These are phyloP conservation scores for California macrophylla DNA, from an alignment of 441 rosid genomes.

Conservation along the genomic window DNA sequence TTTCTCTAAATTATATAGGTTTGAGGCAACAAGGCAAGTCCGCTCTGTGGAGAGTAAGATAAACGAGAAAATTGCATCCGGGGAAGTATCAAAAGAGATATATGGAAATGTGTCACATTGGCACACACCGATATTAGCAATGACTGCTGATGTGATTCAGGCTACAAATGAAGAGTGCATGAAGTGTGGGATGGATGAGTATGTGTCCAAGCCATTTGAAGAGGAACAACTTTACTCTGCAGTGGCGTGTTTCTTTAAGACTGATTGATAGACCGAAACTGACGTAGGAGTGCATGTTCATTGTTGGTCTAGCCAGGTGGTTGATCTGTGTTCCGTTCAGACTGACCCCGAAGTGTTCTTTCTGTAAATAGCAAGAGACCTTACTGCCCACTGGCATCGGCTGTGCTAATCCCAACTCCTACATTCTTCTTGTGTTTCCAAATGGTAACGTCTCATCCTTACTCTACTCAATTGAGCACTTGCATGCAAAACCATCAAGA, in stretches of 20 bases:
- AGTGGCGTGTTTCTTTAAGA: slow-evolving; percentile 59
- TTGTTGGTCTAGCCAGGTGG: slow-evolving; percentile 15
- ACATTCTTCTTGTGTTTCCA: slow-evolving; percentile 9
- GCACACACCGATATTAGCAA: slow-evolving; percentile 80
- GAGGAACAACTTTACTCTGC: slow-evolving; percentile 76
- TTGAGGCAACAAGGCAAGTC: slow-evolving; percentile 72
- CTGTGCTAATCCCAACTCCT: slow-evolving; percentile 1
- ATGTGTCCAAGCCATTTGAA: slow-evolving; percentile 77
- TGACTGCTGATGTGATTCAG: slow-evolving; percentile 93
- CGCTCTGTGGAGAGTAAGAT: slow-evolving; percentile 46
- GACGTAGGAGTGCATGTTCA: slow-evolving; percentile 9
- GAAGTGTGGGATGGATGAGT: slow-evolving; percentile 87
- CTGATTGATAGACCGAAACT: slow-evolving; percentile 25
- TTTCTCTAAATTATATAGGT: slow-evolving; percentile 32
- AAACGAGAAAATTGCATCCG: slow-evolving; percentile 44
- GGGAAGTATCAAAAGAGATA: slow-evolving; percentile 37
- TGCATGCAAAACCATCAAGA: background rate
- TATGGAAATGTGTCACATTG: slow-evolving; percentile 36
- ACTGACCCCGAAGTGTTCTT: slow-evolving; percentile 8
- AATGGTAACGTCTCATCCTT: slow-evolving; percentile 21
- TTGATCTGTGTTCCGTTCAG: slow-evolving; percentile 14
- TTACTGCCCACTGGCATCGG: background rate
- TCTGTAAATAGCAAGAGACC: background rate
- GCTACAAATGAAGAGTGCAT: slow-evolving; percentile 64
- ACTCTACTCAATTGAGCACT: slow-evolving; percentile 6